phyloP scores from a whole-genome alignment of 345 rosid genomes.

The Acer campestre region DNA sequence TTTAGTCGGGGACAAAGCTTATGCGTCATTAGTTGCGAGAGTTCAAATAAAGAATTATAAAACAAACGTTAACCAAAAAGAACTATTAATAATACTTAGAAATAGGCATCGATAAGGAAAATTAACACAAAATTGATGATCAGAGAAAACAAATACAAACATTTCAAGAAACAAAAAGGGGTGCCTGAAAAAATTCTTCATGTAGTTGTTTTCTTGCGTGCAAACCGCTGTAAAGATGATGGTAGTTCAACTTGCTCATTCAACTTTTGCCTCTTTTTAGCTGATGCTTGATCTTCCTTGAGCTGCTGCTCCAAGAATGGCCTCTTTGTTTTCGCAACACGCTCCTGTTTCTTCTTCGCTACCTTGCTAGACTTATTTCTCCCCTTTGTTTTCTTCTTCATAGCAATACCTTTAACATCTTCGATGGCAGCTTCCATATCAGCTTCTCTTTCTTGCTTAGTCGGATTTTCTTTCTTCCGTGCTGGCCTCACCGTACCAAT shows the following conservation, averaged over 20 bases:
- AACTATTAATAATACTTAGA: no score
- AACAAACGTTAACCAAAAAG: no score
- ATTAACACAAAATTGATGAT: background rate
- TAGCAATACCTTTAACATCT: conserved; percentile 44
- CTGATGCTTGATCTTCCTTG: conserved; percentile 25
- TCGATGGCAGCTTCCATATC: conserved; percentile 75
- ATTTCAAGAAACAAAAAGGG: background rate
- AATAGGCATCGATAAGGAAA: no score
- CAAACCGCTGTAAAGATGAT: conserved; percentile 57
- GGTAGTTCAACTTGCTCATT: conserved; percentile 55
- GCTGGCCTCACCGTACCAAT: conserved; percentile 64
- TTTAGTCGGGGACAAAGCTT: no score
- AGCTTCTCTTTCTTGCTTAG: conserved; percentile 54
- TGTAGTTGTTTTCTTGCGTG: conserved; percentile 31
- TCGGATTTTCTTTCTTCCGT: conserved; percentile 61
- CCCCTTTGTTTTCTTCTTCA: conserved; percentile 87
- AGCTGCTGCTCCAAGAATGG: conserved; percentile 65
- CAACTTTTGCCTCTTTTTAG: conserved; percentile 61
- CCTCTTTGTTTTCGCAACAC: conserved; percentile 53
- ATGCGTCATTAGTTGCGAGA: no score
- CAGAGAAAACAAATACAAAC: background rate
- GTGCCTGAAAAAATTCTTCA: background rate
- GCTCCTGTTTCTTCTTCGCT: conserved; percentile 64
- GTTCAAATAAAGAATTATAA: no score
- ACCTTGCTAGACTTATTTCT: conserved; percentile 76